Conservation (phyloP, 2,329 filamentous ascomycete genomes). For the Neocucurbitaria cava region DNA sequence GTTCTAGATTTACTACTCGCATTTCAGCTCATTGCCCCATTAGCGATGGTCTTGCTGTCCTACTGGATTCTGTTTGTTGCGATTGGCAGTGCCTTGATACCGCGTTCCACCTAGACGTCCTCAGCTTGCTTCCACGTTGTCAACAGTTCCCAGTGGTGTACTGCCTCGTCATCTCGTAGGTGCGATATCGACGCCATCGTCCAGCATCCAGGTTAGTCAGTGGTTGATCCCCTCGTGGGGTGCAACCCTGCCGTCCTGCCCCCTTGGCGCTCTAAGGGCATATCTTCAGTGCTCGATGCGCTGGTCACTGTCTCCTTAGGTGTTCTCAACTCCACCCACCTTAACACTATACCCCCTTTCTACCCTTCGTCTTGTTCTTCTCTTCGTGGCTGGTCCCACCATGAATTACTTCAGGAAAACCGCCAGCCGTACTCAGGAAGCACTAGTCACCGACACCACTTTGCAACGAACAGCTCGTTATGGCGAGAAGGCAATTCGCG, state of each 20-base stretch:
- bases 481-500: slow-evolving; percentile 41
- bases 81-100: slow-evolving; percentile 9
- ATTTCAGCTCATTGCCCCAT: slow-evolving; percentile 20
- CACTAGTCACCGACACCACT: slow-evolving; percentile 36
- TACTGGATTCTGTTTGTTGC: not conserved
- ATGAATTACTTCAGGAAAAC: slow-evolving; percentile 34
- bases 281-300: slow-evolving; percentile 9
- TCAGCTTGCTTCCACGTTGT: slow-evolving; percentile 20
- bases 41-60: slow-evolving; percentile 2
- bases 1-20: slow-evolving; percentile 10
- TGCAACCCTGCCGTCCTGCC: slow-evolving; percentile 1
- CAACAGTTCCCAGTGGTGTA: slow-evolving; percentile 21
- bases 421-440: slow-evolving; percentile 20
- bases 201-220: slow-evolving; percentile 4
- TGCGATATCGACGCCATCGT: slow-evolving; percentile 10
- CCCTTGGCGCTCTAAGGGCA: slow-evolving; percentile 1
- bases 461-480: slow-evolving; percentile 37
- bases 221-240: slow-evolving; percentile 6
- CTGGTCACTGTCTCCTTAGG: not conserved
- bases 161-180: slow-evolving; percentile 20
- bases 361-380: not conserved
- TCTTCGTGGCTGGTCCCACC: slow-evolving; percentile 1
- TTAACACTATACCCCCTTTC: not conserved
- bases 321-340: not conserved
- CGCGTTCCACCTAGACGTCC: slow-evolving; percentile 6